Evolutionary conservation across 495 filamentous ascomycete species (phyloP).

Genomic region (Achaetomiella virescens): DNA sequence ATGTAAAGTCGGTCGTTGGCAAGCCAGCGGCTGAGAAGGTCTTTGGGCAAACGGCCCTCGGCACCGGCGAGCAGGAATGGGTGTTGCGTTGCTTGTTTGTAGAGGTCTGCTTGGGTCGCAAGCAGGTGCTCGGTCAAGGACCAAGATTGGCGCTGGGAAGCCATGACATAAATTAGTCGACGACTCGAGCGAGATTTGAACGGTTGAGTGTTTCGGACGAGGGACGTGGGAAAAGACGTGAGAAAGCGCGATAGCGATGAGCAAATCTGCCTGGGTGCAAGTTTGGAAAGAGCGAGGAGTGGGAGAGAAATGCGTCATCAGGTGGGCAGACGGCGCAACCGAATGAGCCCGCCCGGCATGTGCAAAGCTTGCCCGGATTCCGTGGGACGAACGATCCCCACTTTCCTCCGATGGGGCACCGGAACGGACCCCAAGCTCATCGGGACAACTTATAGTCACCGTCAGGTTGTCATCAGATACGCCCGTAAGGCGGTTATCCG

Average conservation of each 20-base stretch:
- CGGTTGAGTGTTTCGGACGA: not conserved
- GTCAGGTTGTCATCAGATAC: no score
- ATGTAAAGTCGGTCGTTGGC: constrained; percentile 71
- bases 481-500: no score
- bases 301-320: not conserved
- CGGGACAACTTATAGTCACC: not conserved
- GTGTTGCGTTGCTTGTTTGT: constrained; percentile 54
- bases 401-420: not conserved
- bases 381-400: not conserved
- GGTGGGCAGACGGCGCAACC: not conserved
- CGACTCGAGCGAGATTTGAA: not conserved
- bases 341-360: not conserved
- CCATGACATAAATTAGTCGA: constrained; percentile 1
- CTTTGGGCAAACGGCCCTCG: constrained; percentile 51
- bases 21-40: constrained; percentile 59
- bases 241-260: no score
- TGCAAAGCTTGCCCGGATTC: not conserved
- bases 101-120: constrained; percentile 31
- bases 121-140: constrained; percentile 51
- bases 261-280: no score
- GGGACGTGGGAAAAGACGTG: not conserved
- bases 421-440: not conserved
- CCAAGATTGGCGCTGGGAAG: constrained; percentile 6
- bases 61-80: constrained; percentile 65
- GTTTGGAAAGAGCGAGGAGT: no score